Base-by-base conservation (phyloP, 176 grass and related monocot species). In the Tuctoria greenei region DNA sequence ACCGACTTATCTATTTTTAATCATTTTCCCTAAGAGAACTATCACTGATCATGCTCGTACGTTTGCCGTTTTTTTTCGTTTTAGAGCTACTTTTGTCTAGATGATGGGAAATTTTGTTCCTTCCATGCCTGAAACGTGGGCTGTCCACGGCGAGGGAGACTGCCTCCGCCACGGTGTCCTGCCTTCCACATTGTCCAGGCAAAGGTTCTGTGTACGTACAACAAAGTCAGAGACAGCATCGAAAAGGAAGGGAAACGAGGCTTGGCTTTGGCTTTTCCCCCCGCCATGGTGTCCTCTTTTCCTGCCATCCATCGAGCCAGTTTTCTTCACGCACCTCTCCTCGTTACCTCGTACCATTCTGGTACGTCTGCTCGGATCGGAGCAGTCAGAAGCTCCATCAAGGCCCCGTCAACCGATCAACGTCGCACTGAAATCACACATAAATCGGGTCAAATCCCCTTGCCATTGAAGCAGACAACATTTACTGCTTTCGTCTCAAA, bases 271-370 rank as follows among this genome's bases (percentile, higher is more conserved):
- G n/a, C n/a, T n/a, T n/a, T n/a, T n/a, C n/a, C 6, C 6, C 17
- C 18, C 45, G 57, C 21, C 28, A 51, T 11, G 23, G 68, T 81
- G 79, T 31, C 34, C 44, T 82, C 46, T 66, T 24, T 7, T 11
- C 13, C 27, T 26, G n/a, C 66, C 79, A 52, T n/a, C 44, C 55
- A 12, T 61, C 27, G 49, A 18, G 47, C 12, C 7, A 71, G 43
- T 23, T n/a, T 25, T 10, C 13, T 17, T 44, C 26, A 39, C 58
- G 28, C 35, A 38, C 65, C 11, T n/a, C n/a, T n/a, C n/a, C n/a
- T n/a, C n/a, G 64, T 47, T 66, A 9, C 35, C 18, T 75, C 50
- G 63, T 47, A 46, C 21, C 18, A 17, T 4, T 21, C 59, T 31
- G 12, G 46, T 47, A 13, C 14, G 11, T 36, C 18, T n/a, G n/a